A percentile compares a stretch with the other conserved stretches of the same genome.
Evolutionary conservation across 495 filamentous ascomycete species (phyloP).

Genomic region (Hyphodiscus hymeniophilus): DNA sequence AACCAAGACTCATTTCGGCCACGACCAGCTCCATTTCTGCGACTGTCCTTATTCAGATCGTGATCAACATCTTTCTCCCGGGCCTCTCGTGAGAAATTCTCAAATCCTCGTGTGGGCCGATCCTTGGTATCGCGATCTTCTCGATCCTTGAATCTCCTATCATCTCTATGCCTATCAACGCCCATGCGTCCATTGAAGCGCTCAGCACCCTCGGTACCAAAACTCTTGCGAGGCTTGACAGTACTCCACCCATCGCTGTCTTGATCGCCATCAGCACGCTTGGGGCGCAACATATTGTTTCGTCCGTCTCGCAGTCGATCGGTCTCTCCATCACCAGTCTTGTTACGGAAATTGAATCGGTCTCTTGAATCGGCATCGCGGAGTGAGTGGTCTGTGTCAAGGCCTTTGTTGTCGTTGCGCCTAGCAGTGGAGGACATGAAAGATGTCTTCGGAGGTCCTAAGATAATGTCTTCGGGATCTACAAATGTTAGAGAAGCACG

Average conservation of each 20-base stretch:
- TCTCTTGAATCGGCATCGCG: slow-evolving; percentile 41
- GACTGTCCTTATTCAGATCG: slow-evolving; percentile 24
- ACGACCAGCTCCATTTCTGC: slow-evolving; percentile 35
- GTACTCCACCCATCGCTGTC: slow-evolving; percentile 52
- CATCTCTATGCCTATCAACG: slow-evolving; percentile 26
- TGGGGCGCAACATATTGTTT: slow-evolving; percentile 34
- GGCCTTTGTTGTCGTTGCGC: slow-evolving; percentile 44
- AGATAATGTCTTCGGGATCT: slow-evolving; percentile 74
- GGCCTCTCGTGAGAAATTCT: slow-evolving; percentile 25
- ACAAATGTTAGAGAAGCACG: slow-evolving; percentile 15
- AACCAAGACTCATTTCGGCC: slow-evolving; percentile 47
- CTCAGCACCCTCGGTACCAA: slow-evolving; percentile 54
- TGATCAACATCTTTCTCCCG: slow-evolving; percentile 41
- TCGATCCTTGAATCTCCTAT: slow-evolving; percentile 32
- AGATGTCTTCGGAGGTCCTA: slow-evolving; percentile 78
- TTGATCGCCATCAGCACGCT: slow-evolving; percentile 43
- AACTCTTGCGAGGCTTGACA: slow-evolving; percentile 57
- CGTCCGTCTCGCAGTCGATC: slow-evolving; percentile 41
- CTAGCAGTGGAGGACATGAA: slow-evolving; percentile 73
- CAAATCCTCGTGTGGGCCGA: slow-evolving; percentile 35
- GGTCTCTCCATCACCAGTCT: slow-evolving; percentile 55
- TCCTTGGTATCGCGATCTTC: slow-evolving; percentile 43
- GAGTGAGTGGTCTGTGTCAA: slow-evolving; percentile 42
- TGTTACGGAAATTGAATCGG: slow-evolving; percentile 58
- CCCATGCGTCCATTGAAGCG: slow-evolving; percentile 52